Evolutionary conservation across 768 basidiomycete genomes (phyloP).

Genomic region (Leucocoprinus sp.): DNA sequence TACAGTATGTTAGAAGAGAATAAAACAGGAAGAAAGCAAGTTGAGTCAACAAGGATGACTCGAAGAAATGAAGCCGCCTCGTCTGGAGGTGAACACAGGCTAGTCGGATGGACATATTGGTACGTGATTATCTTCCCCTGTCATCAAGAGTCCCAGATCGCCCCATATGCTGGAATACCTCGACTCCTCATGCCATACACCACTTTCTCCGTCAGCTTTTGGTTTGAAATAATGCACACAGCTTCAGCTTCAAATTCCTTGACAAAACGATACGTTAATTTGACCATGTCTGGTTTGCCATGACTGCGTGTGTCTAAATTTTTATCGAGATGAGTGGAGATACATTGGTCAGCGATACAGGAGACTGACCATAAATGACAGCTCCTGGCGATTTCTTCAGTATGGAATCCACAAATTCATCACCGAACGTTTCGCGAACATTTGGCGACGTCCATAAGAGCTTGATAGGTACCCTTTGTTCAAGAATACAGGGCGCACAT

Average conservation of each 20-base stretch:
- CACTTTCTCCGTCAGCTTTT: slow-evolving; percentile 45
- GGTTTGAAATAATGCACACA: slow-evolving; percentile 53
- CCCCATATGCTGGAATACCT: slow-evolving; percentile 55
- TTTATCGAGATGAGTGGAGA: background rate
- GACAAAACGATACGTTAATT: slow-evolving; percentile 36
- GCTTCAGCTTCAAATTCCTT: slow-evolving; percentile 44
- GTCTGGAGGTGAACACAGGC: too few species aligned
- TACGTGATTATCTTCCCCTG: background rate
- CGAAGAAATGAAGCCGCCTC: too few species aligned
- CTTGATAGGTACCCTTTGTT: slow-evolving; percentile 40
- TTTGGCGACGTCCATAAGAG: slow-evolving; percentile 59
- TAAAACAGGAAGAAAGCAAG: too few species aligned
- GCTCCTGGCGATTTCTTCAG: slow-evolving; percentile 46
- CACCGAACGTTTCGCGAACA: slow-evolving; percentile 53
- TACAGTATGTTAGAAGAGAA: too few species aligned
- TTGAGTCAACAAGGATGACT: too few species aligned
- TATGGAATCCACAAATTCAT: slow-evolving; percentile 49
- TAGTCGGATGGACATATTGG: too few species aligned
- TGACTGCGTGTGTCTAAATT: slow-evolving; percentile 32
- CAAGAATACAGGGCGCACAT: slow-evolving; percentile 48
- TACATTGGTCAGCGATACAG: background rate
- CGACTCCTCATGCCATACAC: slow-evolving; percentile 54
- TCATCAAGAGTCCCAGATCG: slow-evolving; percentile 49
- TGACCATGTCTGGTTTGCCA: slow-evolving; percentile 43
- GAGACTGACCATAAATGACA: slow-evolving; percentile 42